Evolutionary conservation across 2,329 filamentous ascomycete genomes (phyloP), one percentile per base, ranked within the genome.

Genomic region (Claviceps sp.): DNA sequence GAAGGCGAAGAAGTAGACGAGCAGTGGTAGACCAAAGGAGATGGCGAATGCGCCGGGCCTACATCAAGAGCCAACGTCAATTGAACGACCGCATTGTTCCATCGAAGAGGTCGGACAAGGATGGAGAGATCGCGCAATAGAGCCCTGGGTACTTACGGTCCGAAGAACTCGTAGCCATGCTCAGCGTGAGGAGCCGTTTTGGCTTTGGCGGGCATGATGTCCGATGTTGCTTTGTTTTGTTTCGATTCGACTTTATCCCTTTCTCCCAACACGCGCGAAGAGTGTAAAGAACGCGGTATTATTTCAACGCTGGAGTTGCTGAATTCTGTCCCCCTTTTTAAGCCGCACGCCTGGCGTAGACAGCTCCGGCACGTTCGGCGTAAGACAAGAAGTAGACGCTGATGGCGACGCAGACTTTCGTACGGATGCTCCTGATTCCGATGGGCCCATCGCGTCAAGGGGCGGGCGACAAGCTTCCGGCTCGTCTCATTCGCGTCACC

Each of bases 1-100:
- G 64, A 96, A 95, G 47, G 83, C 77, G 63, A 91, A 84, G 60
- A 82, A 65, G 70, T 93, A 95, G 60, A 88, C 79, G 57, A 90
- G 76, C 43, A 89, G 55, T 0, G 91, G 91, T 1, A 96, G 80
- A 52, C 84, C 83, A 61, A 94, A 84, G 7, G 86, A 86, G 62
- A 97, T 87, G 55, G 71, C 77, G 55, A 84, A 79, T 38, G 86
- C 88, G 52, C 89, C 90, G 43, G 84, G 73, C 51, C 89, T 94
- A 48, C 43, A n/a, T 44, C 8, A 26, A 26, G 14, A 26, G 20
- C 22, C 13, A 26, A 26, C 13, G 30, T 4, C 30, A 34, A 34
- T 34, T 8, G 2, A 30, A 30, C 3, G 7, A 30, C 7, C 26
- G 9, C 30, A 11, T 16, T 4, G 13, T 42, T 37, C 46, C 41